phyloP scores from a whole-genome alignment of 2,329 filamentous ascomycete genomes.

The Aspergillus sergii region DNA sequence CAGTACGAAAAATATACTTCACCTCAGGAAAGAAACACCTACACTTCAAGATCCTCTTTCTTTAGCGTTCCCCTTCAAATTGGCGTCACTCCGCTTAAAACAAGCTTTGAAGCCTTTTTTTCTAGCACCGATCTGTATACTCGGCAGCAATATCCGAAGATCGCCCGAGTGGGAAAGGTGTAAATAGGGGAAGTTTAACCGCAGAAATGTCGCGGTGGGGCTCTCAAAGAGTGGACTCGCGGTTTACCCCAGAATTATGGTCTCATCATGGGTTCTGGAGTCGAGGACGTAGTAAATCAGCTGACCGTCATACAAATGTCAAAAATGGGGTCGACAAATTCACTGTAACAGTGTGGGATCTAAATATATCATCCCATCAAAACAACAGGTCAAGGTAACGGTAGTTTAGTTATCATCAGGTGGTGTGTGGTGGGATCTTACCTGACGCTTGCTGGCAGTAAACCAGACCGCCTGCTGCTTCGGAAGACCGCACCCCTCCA shows the following conservation, averaged over 20 bases:
- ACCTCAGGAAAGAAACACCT: background rate
- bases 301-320: background rate
- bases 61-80: background rate
- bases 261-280: background rate
- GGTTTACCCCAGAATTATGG: background rate
- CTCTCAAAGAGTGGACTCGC: background rate
- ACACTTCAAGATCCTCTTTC: background rate
- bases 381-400: background rate
- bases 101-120: background rate
- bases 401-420: background rate
- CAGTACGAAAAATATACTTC: background rate
- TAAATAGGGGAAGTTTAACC: conserved; percentile 4
- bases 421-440: background rate
- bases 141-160: conserved; percentile 1
- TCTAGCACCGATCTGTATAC: background rate
- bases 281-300: background rate
- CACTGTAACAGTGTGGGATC: background rate
- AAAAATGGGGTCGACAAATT: background rate
- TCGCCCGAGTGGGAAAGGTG: conserved; percentile 10
- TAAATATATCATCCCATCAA: background rate
- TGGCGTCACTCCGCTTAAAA: background rate
- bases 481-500: background rate
- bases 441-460: background rate
- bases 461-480: background rate
- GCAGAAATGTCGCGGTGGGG: conserved; percentile 1